Evolutionary conservation across 1,139 yeast species (phyloP).

Genomic region (Zygosaccharomyces sapae): DNA sequence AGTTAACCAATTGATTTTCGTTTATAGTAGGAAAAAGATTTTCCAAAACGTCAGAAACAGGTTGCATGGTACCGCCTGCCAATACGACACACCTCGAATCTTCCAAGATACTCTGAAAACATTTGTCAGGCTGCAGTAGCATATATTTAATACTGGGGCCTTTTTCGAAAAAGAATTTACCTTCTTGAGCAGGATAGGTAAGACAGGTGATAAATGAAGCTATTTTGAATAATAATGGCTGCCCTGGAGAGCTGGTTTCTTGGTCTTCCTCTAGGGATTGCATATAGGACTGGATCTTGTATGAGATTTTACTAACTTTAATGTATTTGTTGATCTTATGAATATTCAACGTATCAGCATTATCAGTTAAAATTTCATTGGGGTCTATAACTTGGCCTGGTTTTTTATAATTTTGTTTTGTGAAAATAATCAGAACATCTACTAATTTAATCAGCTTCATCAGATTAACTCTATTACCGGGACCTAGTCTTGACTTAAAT

Average conservation of each 20-base stretch:
- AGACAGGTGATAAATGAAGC: constrained; percentile 61
- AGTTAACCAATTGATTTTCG: constrained; percentile 44
- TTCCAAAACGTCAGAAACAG: constrained; percentile 63
- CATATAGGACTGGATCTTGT: constrained; percentile 73
- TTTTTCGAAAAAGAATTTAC: constrained; percentile 62
- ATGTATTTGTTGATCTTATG: constrained; percentile 64
- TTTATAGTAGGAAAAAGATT: constrained; percentile 62
- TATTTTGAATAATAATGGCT: constrained; percentile 63
- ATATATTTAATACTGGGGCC: constrained; percentile 54
- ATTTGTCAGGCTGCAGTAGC: constrained; percentile 73
- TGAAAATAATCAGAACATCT: constrained; percentile 47
- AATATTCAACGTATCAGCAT: constrained; percentile 70
- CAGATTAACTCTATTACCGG: constrained; percentile 70
- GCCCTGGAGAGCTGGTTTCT: constrained; percentile 13
- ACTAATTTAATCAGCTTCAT: constrained; percentile 61
- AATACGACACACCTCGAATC: constrained; percentile 67
- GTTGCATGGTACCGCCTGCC: constrained; percentile 98
- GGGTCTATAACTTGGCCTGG: constrained; percentile 52
- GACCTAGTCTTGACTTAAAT: constrained; percentile 59
- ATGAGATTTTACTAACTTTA: constrained; percentile 69
- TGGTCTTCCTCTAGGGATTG: constrained; percentile 35
- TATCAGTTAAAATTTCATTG: constrained; percentile 50
- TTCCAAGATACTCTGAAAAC: constrained; percentile 62
- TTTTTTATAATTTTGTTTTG: constrained; percentile 39
- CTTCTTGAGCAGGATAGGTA: constrained; percentile 75